phyloP scores from a whole-genome alignment of 805 yeast species.

The Candida methanosorbosa region DNA sequence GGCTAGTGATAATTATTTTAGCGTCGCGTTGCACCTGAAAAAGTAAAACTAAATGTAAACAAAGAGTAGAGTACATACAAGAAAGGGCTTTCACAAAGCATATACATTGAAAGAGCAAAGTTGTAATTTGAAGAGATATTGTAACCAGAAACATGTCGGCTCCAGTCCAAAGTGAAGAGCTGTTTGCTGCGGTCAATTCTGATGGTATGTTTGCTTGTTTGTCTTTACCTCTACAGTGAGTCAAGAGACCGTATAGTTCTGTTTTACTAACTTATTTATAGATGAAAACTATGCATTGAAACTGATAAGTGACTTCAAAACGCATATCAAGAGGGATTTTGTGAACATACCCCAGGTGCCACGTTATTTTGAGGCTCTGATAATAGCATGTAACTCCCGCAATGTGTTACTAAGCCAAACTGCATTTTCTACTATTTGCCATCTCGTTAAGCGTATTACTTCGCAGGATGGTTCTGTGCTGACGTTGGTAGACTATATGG shows the following conservation, averaged over 20 bases:
- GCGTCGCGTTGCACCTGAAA: no score
- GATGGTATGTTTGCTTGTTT: no score
- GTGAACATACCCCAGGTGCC: constrained; percentile 44
- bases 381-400: constrained; percentile 32
- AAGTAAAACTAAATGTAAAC: no score
- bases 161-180: neutral
- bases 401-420: constrained; percentile 29
- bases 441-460: constrained; percentile 47
- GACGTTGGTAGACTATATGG: constrained; percentile 30
- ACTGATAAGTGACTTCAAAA: constrained; percentile 25
- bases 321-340: constrained; percentile 45
- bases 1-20: no score
- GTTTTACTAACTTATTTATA: neutral
- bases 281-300: neutral
- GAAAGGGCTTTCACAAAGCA: no score
- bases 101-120: no score
- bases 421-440: constrained; percentile 45
- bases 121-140: no score
- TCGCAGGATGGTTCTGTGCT: constrained; percentile 41
- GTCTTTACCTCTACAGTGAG: no score
- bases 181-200: neutral
- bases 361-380: constrained; percentile 39
- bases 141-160: neutral
- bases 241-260: neutral
- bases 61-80: no score